Conservation (phyloP, 2,329 filamentous ascomycete genomes). For the Botrytis byssoidea region DNA sequence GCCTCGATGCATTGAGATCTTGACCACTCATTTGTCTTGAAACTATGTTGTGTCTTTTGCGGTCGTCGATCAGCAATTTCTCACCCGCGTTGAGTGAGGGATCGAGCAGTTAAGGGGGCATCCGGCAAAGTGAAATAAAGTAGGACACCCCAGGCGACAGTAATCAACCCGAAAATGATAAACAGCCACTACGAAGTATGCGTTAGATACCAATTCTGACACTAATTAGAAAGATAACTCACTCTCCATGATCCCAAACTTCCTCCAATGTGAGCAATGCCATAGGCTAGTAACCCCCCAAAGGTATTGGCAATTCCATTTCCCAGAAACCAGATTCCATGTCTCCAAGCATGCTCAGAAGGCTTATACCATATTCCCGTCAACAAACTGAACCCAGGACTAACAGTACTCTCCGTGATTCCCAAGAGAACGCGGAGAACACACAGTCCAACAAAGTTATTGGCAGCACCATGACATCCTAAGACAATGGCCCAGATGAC, state of each 20-base stretch:
- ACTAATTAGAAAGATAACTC: not conserved
- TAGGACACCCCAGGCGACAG: slow-evolving; percentile 36
- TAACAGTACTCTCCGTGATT: slow-evolving; percentile 32
- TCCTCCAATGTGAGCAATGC: slow-evolving; percentile 33
- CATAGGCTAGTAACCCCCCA: slow-evolving; percentile 40
- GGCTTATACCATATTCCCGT: slow-evolving; percentile 38
- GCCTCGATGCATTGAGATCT: slow-evolving; percentile 42
- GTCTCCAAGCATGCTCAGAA: slow-evolving; percentile 21
- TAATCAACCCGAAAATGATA: slow-evolving; percentile 31
- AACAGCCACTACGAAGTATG: slow-evolving; percentile 22
- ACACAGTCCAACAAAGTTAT: slow-evolving; percentile 29
- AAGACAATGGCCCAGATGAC: slow-evolving; percentile 58
- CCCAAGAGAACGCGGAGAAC: slow-evolving; percentile 36
- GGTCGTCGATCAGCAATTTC: slow-evolving; percentile 16
- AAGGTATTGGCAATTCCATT: slow-evolving; percentile 39
- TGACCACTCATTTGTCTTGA: slow-evolving; percentile 40
- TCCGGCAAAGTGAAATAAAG: slow-evolving; percentile 51
- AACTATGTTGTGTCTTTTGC: slow-evolving; percentile 23
- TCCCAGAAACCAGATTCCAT: slow-evolving; percentile 21
- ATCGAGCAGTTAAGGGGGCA: slow-evolving; percentile 46
- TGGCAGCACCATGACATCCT: slow-evolving; percentile 21
- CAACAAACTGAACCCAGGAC: slow-evolving; percentile 39
- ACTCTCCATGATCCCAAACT: slow-evolving; percentile 29
- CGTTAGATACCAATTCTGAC: not conserved
- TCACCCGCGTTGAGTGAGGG: slow-evolving; percentile 13